A percentile compares a stretch with the other conserved stretches of the same genome.
These are phyloP conservation scores for Backusella liffmaniae DNA, from an alignment of 192 early-diverging fungal species.

Conservation along the genomic window DNA sequence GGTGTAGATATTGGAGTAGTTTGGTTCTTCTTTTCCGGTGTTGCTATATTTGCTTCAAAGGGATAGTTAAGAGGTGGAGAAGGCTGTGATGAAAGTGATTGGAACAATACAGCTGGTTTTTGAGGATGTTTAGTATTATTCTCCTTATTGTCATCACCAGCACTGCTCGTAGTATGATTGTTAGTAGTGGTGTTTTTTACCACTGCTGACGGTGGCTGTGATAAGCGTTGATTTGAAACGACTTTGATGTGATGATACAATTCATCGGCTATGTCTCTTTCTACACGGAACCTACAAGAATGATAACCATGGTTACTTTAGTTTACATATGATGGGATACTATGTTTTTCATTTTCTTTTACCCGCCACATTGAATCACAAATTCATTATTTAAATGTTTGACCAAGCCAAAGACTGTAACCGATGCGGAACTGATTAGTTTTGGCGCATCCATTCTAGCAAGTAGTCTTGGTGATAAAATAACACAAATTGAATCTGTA, in stretches of 20 bases:
- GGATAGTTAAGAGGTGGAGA: background rate
- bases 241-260: background rate
- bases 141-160: background rate
- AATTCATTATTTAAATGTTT: slow-evolving; percentile 4
- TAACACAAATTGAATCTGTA: background rate
- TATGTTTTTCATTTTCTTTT: background rate
- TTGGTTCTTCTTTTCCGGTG: background rate
- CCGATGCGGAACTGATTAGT: background rate
- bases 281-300: background rate
- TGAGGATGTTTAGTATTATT: background rate
- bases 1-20: background rate
- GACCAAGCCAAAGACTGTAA: slow-evolving; percentile 9
- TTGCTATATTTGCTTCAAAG: too few species aligned
- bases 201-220: too few species aligned
- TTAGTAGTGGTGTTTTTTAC: background rate
- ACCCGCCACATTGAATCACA: slow-evolving; percentile 6
- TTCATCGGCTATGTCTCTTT: background rate
- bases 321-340: too few species aligned
- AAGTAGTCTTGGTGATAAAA: background rate
- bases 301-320: too few species aligned
- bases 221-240: background rate
- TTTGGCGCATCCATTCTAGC: background rate
- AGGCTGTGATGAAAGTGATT: background rate
- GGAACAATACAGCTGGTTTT: background rate
- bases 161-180: background rate